Percentiles rank a stretch among this genome's conserved stretches.
Conservation (phyloP, 495 filamentous ascomycete genomes). For the Entonaema liquescens region DNA sequence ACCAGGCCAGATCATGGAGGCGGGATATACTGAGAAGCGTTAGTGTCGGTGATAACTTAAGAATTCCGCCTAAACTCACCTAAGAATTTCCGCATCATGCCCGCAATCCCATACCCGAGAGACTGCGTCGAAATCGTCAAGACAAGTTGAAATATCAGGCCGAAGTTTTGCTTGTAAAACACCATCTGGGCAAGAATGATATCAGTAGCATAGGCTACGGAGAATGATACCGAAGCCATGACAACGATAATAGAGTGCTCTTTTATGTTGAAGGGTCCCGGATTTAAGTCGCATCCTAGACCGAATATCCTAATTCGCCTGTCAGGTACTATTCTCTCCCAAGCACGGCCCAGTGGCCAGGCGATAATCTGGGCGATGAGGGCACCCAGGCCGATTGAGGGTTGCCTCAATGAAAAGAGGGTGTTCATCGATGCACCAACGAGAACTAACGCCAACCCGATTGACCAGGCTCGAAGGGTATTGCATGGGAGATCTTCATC, state of each 20-base stretch:
- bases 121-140: constrained; percentile 75
- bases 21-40: constrained; percentile 60
- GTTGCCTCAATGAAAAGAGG: constrained; percentile 73
- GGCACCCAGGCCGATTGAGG: constrained; percentile 70
- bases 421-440: constrained; percentile 74
- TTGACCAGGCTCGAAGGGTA: constrained; percentile 77
- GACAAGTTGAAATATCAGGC: constrained; percentile 73
- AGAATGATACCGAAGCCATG: constrained; percentile 70
- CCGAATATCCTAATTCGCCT: constrained; percentile 65
- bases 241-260: constrained; percentile 77
- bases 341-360: constrained; percentile 71
- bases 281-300: constrained; percentile 66
- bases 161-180: constrained; percentile 74
- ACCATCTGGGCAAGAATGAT: constrained; percentile 70
- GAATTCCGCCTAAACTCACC: constrained; percentile 39
- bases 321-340: constrained; percentile 59
- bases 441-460: constrained; percentile 71
- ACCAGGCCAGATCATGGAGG: constrained; percentile 80
- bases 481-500: constrained; percentile 74
- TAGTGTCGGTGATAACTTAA: not conserved
- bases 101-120: constrained; percentile 77
- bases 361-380: constrained; percentile 76
- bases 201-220: constrained; percentile 74
- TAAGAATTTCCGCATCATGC: constrained; percentile 64
- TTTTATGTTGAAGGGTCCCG: constrained; percentile 81